Conservation (phyloP, 2,329 filamentous ascomycete species). For the Diaporthe sp. region DNA sequence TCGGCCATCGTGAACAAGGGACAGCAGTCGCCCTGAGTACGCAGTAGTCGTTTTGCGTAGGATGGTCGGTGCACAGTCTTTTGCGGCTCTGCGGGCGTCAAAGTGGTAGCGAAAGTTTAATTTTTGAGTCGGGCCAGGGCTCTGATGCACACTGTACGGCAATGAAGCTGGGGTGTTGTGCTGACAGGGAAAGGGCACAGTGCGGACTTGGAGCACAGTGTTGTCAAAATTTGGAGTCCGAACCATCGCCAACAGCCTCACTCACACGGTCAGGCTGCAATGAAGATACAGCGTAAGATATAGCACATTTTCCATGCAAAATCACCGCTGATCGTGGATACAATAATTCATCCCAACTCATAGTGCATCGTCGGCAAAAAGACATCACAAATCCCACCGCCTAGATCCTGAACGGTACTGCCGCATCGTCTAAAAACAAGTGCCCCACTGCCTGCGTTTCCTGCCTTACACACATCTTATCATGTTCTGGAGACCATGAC, state of each 20-base stretch:
- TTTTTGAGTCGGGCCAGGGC: slow-evolving; percentile 10
- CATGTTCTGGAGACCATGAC: slow-evolving; percentile 43
- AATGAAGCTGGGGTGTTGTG: not conserved
- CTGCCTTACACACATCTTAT: slow-evolving; percentile 1
- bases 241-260: slow-evolving; percentile 16
- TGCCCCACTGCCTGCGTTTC: slow-evolving; percentile 5
- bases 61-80: not conserved
- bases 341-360: not conserved
- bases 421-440: not conserved
- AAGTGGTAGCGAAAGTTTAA: slow-evolving; percentile 30
- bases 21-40: not conserved
- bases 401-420: not conserved
- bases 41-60: not conserved
- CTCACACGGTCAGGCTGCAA: not conserved
- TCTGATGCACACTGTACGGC: slow-evolving; percentile 8
- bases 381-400: not conserved
- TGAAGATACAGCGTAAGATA: not conserved
- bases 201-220: slow-evolving; percentile 27
- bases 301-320: not conserved
- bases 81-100: slow-evolving; percentile 34
- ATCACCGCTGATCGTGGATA: rapidly evolving
- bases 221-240: slow-evolving; percentile 28
- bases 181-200: slow-evolving; percentile 23
- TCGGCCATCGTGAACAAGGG: slow-evolving; percentile 25
- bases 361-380: not conserved